Percentiles rank a stretch among this genome's conserved stretches.
phyloP scores from a whole-genome alignment of 2,329 filamentous ascomycete species.

The Lachnellula subtilissima region DNA sequence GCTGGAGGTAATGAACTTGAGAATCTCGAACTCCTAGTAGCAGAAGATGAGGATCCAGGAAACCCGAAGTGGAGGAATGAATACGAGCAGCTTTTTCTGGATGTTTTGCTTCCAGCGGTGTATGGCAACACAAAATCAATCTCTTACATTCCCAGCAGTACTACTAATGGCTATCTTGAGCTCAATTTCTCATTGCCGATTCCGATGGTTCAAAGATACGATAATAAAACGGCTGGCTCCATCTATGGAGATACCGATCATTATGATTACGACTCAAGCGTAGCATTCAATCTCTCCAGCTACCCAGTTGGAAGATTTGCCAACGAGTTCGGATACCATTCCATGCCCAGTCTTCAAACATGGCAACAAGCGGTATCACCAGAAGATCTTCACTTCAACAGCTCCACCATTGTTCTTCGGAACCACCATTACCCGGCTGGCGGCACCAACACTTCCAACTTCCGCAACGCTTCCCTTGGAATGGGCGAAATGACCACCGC shows the following conservation, averaged over 20 bases:
- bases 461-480: slow-evolving; percentile 38
- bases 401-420: slow-evolving; percentile 47
- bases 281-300: slow-evolving; percentile 48
- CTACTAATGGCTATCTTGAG: slow-evolving; percentile 52
- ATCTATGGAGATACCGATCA: slow-evolving; percentile 58
- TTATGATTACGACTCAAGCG: slow-evolving; percentile 52
- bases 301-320: slow-evolving; percentile 57
- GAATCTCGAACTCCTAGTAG: slow-evolving; percentile 44
- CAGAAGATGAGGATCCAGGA: slow-evolving; percentile 21
- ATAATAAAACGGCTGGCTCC: slow-evolving; percentile 45
- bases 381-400: slow-evolving; percentile 53
- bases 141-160: slow-evolving; percentile 56
- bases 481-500: slow-evolving; percentile 56
- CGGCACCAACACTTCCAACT: slow-evolving; percentile 43
- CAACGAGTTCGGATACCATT: slow-evolving; percentile 60
- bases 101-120: slow-evolving; percentile 49
- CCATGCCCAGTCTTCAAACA: slow-evolving; percentile 55
- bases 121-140: slow-evolving; percentile 56
- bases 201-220: slow-evolving; percentile 52
- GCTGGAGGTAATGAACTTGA: slow-evolving; percentile 57
- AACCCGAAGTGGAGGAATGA: slow-evolving; percentile 31
- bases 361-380: slow-evolving; percentile 51
- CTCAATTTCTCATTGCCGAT: slow-evolving; percentile 48
- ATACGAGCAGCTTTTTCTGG: slow-evolving; percentile 55
- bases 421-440: slow-evolving; percentile 56